A percentile compares a stretch with the other conserved stretches of the same genome.
Conservation (phyloP, 768 basidiomycete species). For the Mycena galericulata region DNA sequence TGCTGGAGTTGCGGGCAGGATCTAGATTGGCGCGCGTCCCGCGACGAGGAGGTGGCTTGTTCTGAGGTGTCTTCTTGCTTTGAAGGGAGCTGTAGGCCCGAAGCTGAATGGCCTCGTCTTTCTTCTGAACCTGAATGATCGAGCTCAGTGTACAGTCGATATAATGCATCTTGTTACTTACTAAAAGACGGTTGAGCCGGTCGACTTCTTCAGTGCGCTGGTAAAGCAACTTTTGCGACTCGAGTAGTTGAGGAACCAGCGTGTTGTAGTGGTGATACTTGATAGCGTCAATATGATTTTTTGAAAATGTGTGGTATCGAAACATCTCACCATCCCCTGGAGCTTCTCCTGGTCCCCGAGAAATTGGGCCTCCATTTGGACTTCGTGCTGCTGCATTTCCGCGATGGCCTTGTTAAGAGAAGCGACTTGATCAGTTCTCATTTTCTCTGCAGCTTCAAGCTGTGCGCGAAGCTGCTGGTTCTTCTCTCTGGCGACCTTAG, state of each 20-base stretch:
- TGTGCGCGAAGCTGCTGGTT: conserved; percentile 15
- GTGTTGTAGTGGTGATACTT: conserved; percentile 5
- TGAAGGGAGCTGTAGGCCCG: conserved; percentile 10
- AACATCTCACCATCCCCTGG: conserved; percentile 20
- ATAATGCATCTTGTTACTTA: conserved; percentile 7
- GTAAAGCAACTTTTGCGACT: conserved; percentile 17
- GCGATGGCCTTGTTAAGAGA: conserved; percentile 10
- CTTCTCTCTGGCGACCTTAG: not conserved
- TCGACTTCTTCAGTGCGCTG: conserved; percentile 22
- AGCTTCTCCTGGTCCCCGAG: conserved; percentile 26
- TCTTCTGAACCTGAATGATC: conserved; percentile 19
- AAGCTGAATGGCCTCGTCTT: conserved; percentile 24
- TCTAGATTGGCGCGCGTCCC: conserved; percentile 24
- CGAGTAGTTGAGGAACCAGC: conserved; percentile 14
- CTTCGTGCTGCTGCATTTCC: conserved; percentile 22
- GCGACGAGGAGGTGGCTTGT: conserved; percentile 20
- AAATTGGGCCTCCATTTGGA: conserved; percentile 25
- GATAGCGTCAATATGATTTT: conserved; percentile 11
- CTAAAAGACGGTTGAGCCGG: conserved; percentile 16
- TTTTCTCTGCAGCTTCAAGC: conserved; percentile 16
- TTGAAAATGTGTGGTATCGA: not conserved
- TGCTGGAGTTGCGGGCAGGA: conserved; percentile 20
- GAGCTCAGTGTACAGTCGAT: conserved; percentile 3
- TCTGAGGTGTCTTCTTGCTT: conserved; percentile 17
- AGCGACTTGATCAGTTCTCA: not conserved